phyloP scores from a whole-genome alignment of 2,329 filamentous ascomycete species.

The Penicillium aurantiogriseum region DNA sequence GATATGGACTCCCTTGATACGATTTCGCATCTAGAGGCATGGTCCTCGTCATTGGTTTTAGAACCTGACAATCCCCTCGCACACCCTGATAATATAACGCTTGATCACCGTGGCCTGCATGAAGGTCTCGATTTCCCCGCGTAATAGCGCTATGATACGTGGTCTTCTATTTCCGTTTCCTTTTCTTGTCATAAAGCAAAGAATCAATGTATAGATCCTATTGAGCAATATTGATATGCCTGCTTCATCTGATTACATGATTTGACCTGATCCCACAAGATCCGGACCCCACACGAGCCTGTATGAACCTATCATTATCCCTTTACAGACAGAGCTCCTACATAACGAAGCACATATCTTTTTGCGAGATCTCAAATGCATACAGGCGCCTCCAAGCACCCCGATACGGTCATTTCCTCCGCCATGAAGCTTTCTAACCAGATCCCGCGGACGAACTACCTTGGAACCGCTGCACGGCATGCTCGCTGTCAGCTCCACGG shows the following conservation, averaged over 20 bases:
- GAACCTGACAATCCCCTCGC: background rate
- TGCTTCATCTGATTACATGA: background rate
- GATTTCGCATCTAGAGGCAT: background rate
- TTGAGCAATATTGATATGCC: background rate
- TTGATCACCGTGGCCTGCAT: background rate
- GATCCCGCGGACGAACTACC: background rate
- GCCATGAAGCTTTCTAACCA: background rate
- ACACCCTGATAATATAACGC: background rate
- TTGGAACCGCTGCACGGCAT: background rate
- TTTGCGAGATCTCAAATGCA: background rate
- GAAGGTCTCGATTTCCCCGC: background rate
- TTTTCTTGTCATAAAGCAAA: background rate
- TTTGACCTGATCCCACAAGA: background rate
- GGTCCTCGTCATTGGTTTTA: background rate
- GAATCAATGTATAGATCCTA: background rate
- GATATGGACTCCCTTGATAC: background rate
- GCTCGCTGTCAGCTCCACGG: background rate
- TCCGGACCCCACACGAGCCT: background rate
- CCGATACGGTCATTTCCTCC: background rate
- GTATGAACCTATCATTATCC: background rate
- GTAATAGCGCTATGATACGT: background rate
- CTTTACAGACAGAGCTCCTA: background rate
- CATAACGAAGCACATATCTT: background rate
- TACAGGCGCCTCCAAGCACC: too few relatives aligned
- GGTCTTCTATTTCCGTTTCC: background rate